A percentile compares a stretch with the other conserved stretches of the same genome.
Evolutionary conservation across 2,329 filamentous ascomycete genomes (phyloP).

Genomic region (Pseudogymnoascus sp.): DNA sequence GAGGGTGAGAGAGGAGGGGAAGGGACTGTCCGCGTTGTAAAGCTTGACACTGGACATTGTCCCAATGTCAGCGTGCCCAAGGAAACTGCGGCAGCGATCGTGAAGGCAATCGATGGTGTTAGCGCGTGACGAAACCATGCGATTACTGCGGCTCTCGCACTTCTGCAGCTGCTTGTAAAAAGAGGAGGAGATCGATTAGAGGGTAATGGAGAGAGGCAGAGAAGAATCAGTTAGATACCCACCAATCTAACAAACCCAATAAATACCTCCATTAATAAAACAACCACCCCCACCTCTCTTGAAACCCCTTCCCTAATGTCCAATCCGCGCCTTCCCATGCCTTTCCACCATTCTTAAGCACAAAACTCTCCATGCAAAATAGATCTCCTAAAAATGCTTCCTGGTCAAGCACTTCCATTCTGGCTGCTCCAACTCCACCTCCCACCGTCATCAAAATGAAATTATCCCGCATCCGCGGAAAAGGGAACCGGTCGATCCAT

Average conservation of each 20-base stretch:
- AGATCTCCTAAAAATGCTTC: conserved; percentile 1
- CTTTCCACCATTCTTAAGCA: neutral
- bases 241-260: neutral
- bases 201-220: neutral
- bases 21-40: neutral
- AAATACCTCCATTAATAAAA: conserved; percentile 1
- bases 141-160: neutral
- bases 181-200: neutral
- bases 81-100: neutral
- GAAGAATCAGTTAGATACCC: neutral
- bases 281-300: conserved; percentile 5
- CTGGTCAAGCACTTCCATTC: neutral
- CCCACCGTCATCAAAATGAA: conserved; percentile 13
- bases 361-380: conserved; percentile 1
- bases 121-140: neutral
- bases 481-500: conserved; percentile 18
- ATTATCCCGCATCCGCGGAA: conserved; percentile 12
- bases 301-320: neutral
- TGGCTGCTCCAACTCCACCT: neutral
- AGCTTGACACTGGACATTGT: conserved; percentile 1
- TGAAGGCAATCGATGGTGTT: neutral
- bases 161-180: neutral
- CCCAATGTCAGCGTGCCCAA: neutral
- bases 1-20: neutral
- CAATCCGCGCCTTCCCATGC: conserved; percentile 3